Evolutionary conservation across 1,139 yeast genomes (phyloP).

Genomic region (Saccharomyces hybrid): DNA sequence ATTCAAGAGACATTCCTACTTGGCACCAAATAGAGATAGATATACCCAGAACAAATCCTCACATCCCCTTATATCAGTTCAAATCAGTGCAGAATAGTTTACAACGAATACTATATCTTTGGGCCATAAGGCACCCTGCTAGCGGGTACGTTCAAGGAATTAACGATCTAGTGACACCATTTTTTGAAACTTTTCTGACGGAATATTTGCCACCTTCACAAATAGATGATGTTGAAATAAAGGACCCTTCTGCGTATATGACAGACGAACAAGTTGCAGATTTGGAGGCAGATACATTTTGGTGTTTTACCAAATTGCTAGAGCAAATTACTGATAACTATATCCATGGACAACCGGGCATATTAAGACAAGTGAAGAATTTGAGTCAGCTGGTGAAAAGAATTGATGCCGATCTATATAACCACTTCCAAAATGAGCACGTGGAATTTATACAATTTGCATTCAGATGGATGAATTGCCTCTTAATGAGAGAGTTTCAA

Average conservation of each 20-base stretch:
- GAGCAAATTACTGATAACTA: conserved; percentile 96
- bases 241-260: conserved; percentile 54
- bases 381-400: conserved; percentile 68
- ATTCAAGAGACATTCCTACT: conserved; percentile 62
- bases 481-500: conserved; percentile 86
- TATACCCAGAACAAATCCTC: conserved; percentile 91
- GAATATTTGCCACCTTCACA: conserved; percentile 45
- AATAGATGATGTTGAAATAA: conserved; percentile 39
- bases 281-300: conserved; percentile 91
- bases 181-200: conserved; percentile 76
- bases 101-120: conserved; percentile 73
- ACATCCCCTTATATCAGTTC: conserved; percentile 61
- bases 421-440: conserved; percentile 71
- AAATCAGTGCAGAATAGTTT: conserved; percentile 69
- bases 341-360: conserved; percentile 97
- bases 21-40: conserved; percentile 97
- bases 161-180: conserved; percentile 90
- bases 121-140: conserved; percentile 98
- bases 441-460: conserved; percentile 92
- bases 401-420: conserved; percentile 65
- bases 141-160: conserved; percentile 98
- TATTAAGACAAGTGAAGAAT: conserved; percentile 80
- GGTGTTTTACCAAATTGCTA: conserved; percentile 86
- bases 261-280: conserved; percentile 49
- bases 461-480: conserved; percentile 98